These are phyloP conservation scores for Silene coronaria DNA, from an alignment of 179 eudicot species.

Conservation along the genomic window DNA sequence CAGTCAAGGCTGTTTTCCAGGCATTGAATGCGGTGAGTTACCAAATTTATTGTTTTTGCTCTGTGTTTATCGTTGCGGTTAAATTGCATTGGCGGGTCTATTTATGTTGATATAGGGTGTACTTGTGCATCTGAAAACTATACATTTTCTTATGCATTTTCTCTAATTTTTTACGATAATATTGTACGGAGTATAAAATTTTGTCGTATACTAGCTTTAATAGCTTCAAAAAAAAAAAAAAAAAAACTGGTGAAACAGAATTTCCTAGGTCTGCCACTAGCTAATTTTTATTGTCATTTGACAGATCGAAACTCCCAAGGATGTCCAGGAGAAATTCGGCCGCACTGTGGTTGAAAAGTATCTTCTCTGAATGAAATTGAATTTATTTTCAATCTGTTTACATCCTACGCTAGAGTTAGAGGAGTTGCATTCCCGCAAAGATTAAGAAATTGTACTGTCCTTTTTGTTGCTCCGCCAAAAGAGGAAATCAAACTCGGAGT, in stretches of 20 bases:
- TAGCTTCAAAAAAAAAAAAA: background rate
- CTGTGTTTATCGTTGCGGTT: background rate
- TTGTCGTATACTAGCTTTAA: background rate
- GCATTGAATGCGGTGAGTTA: constrained; percentile 79
- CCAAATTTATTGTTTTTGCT: background rate
- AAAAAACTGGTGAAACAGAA: background rate
- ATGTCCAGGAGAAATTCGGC: constrained; percentile 90
- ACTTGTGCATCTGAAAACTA: background rate
- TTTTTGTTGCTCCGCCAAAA: background rate
- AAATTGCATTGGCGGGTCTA: background rate
- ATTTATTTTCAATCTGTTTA: background rate
- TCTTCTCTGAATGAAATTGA: constrained; percentile 37
- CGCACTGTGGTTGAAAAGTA: constrained; percentile 86
- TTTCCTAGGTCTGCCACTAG: background rate
- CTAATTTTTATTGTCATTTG: constrained; percentile 10
- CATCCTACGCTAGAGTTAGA: background rate
- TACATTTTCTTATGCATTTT: background rate
- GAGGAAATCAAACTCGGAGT: background rate
- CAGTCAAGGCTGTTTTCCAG: constrained; percentile 81
- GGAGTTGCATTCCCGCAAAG: background rate
- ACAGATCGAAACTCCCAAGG: constrained; percentile 94
- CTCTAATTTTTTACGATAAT: too few species aligned
- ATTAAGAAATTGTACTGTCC: background rate
- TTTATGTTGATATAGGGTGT: background rate
- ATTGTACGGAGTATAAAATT: too few species aligned